Conservation (phyloP, 2,329 filamentous ascomycete genomes). For the Calonectria leucothoes region DNA sequence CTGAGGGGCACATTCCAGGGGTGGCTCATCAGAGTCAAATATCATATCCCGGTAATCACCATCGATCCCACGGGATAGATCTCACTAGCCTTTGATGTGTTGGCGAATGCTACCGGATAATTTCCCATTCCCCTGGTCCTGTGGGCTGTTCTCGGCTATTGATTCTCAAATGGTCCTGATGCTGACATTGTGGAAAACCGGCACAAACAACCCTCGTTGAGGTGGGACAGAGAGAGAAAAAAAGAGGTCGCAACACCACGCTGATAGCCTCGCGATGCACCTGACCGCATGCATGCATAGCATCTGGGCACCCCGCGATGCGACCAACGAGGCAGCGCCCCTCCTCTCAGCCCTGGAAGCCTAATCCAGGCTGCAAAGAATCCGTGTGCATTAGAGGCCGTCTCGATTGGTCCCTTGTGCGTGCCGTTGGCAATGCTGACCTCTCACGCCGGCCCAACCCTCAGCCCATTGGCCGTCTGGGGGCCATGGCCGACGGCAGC, state of each 20-base stretch:
- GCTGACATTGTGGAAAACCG: background rate
- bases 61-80: conserved; percentile 6
- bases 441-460: conserved; percentile 23
- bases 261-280: conserved; percentile 3
- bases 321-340: conserved; percentile 31
- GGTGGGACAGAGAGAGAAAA: background rate
- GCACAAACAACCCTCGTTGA: background rate
- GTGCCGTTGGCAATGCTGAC: conserved; percentile 25
- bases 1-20: background rate
- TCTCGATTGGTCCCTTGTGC: conserved; percentile 29
- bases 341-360: conserved; percentile 32
- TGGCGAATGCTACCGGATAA: conserved; percentile 9
- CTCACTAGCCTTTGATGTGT: background rate
- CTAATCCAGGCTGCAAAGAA: conserved; percentile 36
- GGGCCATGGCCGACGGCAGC: conserved; percentile 2
- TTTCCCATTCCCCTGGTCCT: background rate
- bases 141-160: conserved; percentile 1
- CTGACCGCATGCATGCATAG: conserved; percentile 9
- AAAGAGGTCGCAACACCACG: conserved; percentile 13
- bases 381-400: conserved; percentile 10
- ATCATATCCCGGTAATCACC: background rate
- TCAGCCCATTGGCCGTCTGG: background rate
- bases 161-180: background rate
- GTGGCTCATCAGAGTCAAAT: background rate
- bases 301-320: conserved; percentile 11